Percentiles rank a stretch among this genome's conserved stretches.
Evolutionary conservation across 345 rosid species (phyloP).

Genomic region (Excoecaria cochinchinensis): DNA sequence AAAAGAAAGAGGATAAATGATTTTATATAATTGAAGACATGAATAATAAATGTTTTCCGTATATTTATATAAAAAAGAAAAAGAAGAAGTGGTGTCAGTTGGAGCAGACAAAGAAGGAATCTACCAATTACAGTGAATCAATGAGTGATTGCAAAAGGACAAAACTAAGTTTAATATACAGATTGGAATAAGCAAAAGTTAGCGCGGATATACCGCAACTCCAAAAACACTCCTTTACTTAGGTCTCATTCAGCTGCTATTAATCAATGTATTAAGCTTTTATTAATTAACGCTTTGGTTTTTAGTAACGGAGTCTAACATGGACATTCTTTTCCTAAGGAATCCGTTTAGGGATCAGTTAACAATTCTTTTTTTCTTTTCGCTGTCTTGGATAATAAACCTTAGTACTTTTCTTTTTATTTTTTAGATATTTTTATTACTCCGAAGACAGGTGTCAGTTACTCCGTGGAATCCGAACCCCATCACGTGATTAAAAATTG

Average conservation of each 20-base stretch:
- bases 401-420: not conserved
- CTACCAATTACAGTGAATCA: not conserved
- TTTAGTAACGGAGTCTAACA: conserved; percentile 11
- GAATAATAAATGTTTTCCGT: not conserved
- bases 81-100: not conserved
- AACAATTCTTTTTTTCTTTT: conserved; percentile 28
- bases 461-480: conserved; percentile 35
- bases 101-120: not conserved
- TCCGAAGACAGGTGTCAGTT: conserved; percentile 30
- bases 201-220: not conserved
- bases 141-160: not conserved
- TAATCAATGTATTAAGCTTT: not conserved
- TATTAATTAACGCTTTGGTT: not conserved
- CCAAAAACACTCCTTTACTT: not conserved
- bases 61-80: too few species aligned
- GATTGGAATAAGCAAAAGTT: not conserved
- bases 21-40: too few species aligned
- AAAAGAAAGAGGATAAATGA: too few species aligned
- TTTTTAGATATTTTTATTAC: not conserved
- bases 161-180: conserved; percentile 1
- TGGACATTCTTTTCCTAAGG: conserved; percentile 46
- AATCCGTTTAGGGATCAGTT: conserved; percentile 70
- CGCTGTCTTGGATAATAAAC: conserved; percentile 7
- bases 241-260: not conserved
- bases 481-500: conserved; percentile 52